These are phyloP conservation scores for Trypanosoma theileri DNA, from an alignment of 208 protist species.

Conservation along the genomic window DNA sequence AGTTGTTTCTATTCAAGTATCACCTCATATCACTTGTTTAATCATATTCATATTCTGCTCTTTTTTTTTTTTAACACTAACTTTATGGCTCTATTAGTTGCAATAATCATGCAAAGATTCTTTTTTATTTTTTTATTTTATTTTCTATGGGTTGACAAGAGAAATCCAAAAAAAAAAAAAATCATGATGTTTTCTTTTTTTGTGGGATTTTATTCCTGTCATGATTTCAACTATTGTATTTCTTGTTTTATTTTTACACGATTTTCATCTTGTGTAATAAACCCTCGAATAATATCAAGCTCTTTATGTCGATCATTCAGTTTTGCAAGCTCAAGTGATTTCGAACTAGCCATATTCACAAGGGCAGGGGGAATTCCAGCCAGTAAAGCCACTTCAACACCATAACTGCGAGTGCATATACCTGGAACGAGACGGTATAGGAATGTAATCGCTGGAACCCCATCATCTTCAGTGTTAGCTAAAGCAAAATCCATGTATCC, in stretches of 20 bases:
- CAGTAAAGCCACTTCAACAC: constrained; percentile 90
- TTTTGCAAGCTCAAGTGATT: constrained; percentile 66
- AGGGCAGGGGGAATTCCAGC: constrained; percentile 72
- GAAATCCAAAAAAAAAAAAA: too few relatives aligned
- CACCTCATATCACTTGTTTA: too few relatives aligned
- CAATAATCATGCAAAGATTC: too few relatives aligned
- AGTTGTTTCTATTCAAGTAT: too few relatives aligned
- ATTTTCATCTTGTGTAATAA: constrained; percentile 12
- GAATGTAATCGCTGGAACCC: constrained; percentile 69
- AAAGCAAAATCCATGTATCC: constrained; percentile 89
- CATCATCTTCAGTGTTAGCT: constrained; percentile 23
- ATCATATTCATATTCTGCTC: too few relatives aligned
- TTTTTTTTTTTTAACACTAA: too few relatives aligned
- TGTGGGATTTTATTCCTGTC: background rate
- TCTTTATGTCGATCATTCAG: constrained; percentile 64
- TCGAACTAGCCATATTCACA: constrained; percentile 53
- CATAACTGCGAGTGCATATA: constrained; percentile 88
- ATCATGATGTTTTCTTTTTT: background rate
- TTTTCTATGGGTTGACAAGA: too few relatives aligned
- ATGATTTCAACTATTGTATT: background rate
- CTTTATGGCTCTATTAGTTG: too few relatives aligned
- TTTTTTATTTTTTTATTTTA: too few relatives aligned
- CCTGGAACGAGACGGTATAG: constrained; percentile 86
- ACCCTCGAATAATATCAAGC: constrained; percentile 30
- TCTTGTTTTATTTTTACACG: background rate